Evolutionary conservation across 768 basidiomycete species (phyloP).

Genomic region (Lactifluus volemus): DNA sequence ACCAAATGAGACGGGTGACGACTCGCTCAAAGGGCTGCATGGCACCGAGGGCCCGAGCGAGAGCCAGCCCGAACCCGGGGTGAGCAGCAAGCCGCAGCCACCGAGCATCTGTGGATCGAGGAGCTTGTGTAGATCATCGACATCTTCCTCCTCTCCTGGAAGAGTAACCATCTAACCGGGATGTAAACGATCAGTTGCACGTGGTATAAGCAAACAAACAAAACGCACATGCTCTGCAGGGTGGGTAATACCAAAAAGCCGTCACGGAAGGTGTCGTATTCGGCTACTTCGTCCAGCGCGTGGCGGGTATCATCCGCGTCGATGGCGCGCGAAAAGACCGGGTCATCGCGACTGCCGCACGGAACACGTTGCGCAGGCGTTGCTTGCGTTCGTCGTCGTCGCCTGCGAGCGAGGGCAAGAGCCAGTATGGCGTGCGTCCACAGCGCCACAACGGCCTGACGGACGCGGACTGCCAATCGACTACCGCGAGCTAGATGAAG

Average conservation of each 20-base stretch:
- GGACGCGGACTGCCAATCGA: conserved; percentile 26
- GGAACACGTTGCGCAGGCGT: conserved; percentile 23
- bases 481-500: conserved; percentile 20
- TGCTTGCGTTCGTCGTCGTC: conserved; percentile 16
- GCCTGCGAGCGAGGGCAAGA: conserved; percentile 22
- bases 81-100: conserved; percentile 24
- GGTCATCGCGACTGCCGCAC: conserved; percentile 19
- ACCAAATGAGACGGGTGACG: conserved; percentile 13
- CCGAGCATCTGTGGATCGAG: conserved; percentile 27
- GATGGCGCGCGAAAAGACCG: conserved; percentile 24
- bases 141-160: conserved; percentile 28
- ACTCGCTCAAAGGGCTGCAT: conserved; percentile 16
- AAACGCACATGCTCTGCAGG: conserved; percentile 29
- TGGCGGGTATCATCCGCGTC: conserved; percentile 26
- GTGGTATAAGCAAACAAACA: background rate
- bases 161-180: conserved; percentile 25
- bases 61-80: conserved; percentile 24
- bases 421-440: conserved; percentile 28
- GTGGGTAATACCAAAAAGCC: conserved; percentile 30
- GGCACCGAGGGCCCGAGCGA: conserved; percentile 24
- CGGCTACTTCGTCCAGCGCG: conserved; percentile 27
- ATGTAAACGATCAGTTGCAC: too few species aligned
- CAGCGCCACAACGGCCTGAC: conserved; percentile 29
- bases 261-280: conserved; percentile 29
- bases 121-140: conserved; percentile 25